Conservation (phyloP, 768 basidiomycete species). For the Hypsizygus marmoreus region DNA sequence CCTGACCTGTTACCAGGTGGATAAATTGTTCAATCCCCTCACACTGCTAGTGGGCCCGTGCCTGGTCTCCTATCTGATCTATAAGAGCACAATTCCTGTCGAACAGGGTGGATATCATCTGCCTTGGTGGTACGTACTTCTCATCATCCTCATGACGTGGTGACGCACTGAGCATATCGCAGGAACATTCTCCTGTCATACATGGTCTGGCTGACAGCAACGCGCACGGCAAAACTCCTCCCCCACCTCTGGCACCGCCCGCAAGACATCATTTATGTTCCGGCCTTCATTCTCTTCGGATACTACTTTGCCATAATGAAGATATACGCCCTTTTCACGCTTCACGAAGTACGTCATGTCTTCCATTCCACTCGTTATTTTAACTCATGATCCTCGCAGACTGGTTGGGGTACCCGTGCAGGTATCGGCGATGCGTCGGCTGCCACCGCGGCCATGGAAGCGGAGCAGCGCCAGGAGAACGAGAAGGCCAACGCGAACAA, state of each 20-base stretch:
- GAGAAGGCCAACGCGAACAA: conserved; percentile 30
- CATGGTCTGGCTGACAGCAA: conserved; percentile 68
- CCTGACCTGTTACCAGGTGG: conserved; percentile 50
- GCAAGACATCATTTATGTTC: conserved; percentile 76
- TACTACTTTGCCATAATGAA: conserved; percentile 98
- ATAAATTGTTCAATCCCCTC: conserved; percentile 84
- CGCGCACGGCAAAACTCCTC: conserved; percentile 78
- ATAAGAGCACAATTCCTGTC: conserved; percentile 72
- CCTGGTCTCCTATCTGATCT: conserved; percentile 75
- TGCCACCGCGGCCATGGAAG: conserved; percentile 73
- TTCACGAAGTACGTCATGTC: conserved; percentile 71
- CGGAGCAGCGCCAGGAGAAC: conserved; percentile 38
- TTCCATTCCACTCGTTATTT: not conserved
- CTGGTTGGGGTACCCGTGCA: conserved; percentile 94
- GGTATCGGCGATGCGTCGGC: conserved; percentile 85
- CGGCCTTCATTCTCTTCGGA: conserved; percentile 86
- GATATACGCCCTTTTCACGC: conserved; percentile 84
- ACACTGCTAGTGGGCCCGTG: conserved; percentile 84
- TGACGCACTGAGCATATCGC: conserved; percentile 9
- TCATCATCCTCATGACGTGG: not conserved
- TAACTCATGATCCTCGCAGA: conserved; percentile 40
- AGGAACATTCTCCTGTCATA: conserved; percentile 75
- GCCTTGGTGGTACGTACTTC: conserved; percentile 69
- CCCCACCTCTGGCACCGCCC: conserved; percentile 82
- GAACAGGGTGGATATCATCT: conserved; percentile 76